Evolutionary conservation across 257 asterid species (phyloP).

Genomic region (Buddleja alternifolia): DNA sequence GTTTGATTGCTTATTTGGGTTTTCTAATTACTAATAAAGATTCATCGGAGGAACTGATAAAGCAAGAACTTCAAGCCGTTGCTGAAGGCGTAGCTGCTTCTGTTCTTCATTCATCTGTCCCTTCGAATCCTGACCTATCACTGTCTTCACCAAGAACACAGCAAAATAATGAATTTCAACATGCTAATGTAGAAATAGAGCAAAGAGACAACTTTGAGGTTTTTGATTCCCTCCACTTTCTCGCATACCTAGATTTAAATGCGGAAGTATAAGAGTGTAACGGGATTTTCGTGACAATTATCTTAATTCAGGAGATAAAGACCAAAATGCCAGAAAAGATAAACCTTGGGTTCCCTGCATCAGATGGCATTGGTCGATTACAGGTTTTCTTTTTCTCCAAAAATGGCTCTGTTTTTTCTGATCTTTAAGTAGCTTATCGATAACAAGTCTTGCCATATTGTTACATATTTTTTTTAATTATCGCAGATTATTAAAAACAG

Average conservation of each 20-base stretch:
- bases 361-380: conserved; percentile 75
- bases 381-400: conserved; percentile 57
- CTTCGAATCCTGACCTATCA: conserved; percentile 56
- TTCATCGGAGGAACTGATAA: conserved; percentile 79
- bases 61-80: conserved; percentile 92
- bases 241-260: background rate
- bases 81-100: conserved; percentile 98
- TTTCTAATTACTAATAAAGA: conserved; percentile 38
- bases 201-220: conserved; percentile 67
- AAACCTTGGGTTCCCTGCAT: conserved; percentile 72
- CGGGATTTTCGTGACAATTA: conserved; percentile 11
- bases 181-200: conserved; percentile 48
- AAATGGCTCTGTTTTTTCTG: conserved; percentile 8
- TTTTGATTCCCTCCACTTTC: conserved; percentile 30
- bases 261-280: background rate
- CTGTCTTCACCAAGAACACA: conserved; percentile 47
- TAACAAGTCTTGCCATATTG: background rate
- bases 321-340: conserved; percentile 58
- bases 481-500: conserved; percentile 78
- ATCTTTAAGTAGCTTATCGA: conserved; percentile 9
- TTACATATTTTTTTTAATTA: background rate
- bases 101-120: conserved; percentile 65
- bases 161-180: conserved; percentile 48
- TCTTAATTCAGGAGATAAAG: conserved; percentile 61
- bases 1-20: conserved; percentile 25